Conservation (phyloP, 2,329 filamentous ascomycete genomes). For the Kalaharituber pfeilii region DNA sequence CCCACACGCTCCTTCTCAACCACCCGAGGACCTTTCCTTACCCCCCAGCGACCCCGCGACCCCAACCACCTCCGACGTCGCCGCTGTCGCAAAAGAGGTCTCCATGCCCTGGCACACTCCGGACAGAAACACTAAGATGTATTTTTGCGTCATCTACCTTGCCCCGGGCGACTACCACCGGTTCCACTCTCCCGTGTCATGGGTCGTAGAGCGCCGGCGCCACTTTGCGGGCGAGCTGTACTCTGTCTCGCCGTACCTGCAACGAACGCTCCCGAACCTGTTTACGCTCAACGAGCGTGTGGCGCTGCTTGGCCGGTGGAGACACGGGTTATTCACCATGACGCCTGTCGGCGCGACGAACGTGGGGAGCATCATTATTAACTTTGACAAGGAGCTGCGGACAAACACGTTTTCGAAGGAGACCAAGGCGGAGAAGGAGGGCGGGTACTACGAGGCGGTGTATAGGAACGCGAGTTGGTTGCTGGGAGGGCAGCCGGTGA, state of each 20-base stretch:
- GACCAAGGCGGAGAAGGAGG: conserved; percentile 57
- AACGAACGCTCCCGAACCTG: conserved; percentile 76
- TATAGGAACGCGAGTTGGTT: conserved; percentile 63
- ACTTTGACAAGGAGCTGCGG: conserved; percentile 86
- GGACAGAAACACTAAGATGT: conserved; percentile 40
- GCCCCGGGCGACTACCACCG: conserved; percentile 96
- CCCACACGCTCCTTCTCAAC: conserved; percentile 5
- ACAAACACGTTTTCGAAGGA: conserved; percentile 87
- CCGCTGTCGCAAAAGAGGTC: conserved; percentile 31
- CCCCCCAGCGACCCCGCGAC: conserved; percentile 46
- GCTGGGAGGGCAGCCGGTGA: conserved; percentile 65
- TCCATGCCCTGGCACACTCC: conserved; percentile 9
- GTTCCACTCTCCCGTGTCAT: conserved; percentile 87
- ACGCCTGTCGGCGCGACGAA: conserved; percentile 94
- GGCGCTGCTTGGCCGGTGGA: conserved; percentile 82
- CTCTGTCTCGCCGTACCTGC: conserved; percentile 85
- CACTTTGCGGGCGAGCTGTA: conserved; percentile 95
- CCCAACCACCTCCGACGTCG: conserved; percentile 46
- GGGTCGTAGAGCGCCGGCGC: conserved; percentile 87
- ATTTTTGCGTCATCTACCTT: conserved; percentile 90
- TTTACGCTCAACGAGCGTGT: conserved; percentile 96
- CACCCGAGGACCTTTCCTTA: conserved; percentile 24
- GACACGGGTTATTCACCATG: conserved; percentile 93
- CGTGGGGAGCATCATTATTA: conserved; percentile 88
- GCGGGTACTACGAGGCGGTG: conserved; percentile 83